Conservation (phyloP, 1,284 basidiomycete species). For the Boletus semigastroideus region DNA sequence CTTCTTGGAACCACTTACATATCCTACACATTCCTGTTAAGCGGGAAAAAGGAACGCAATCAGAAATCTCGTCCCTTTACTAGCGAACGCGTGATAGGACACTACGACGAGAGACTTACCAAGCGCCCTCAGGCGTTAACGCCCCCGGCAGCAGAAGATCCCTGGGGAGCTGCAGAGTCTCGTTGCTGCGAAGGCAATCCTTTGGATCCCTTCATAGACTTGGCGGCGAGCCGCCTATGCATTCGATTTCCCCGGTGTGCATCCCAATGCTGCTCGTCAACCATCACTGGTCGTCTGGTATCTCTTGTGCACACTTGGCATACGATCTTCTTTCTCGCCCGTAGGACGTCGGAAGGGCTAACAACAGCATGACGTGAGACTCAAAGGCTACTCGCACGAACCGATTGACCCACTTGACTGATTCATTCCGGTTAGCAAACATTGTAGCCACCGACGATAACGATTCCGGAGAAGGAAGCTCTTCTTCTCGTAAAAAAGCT, state of each 20-base stretch:
- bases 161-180: not conserved
- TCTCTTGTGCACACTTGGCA: slow-evolving; percentile 75
- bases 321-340: slow-evolving; percentile 55
- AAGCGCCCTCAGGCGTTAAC: slow-evolving; percentile 8
- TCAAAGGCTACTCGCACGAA: slow-evolving; percentile 9
- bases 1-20: slow-evolving; percentile 1
- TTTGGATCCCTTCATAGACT: slow-evolving; percentile 12
- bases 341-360: slow-evolving; percentile 51
- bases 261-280: slow-evolving; percentile 69
- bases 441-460: slow-evolving; percentile 61
- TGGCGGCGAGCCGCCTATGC: slow-evolving; percentile 45
- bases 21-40: not conserved
- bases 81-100: not conserved
- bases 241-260: slow-evolving; percentile 58
- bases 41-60: not conserved
- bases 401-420: slow-evolving; percentile 45
- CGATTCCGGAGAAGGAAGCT: slow-evolving; percentile 58
- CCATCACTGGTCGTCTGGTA: slow-evolving; percentile 65
- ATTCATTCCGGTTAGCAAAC: slow-evolving; percentile 46
- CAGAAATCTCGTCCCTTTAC: slow-evolving; percentile 3
- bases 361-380: slow-evolving; percentile 12
- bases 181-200: not conserved
- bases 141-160: slow-evolving; percentile 2
- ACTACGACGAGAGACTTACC: slow-evolving; percentile 10
- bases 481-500: slow-evolving; percentile 60